Conservation (phyloP, 441 rosid genomes). For the Pelargonium fulgidum region DNA sequence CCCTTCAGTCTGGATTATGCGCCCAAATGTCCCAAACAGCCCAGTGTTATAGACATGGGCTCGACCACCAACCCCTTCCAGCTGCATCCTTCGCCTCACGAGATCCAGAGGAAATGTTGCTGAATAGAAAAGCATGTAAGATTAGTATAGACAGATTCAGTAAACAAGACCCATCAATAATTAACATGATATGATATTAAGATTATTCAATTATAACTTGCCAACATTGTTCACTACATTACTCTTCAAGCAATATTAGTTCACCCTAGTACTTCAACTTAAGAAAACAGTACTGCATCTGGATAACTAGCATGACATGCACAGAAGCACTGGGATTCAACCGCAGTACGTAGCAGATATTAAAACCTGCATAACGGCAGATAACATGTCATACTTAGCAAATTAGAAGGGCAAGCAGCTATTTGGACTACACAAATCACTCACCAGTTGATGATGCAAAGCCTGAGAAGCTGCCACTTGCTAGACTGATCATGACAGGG, state of each 20-base stretch:
- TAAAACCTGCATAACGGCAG: too few species aligned
- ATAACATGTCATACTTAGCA: too few species aligned
- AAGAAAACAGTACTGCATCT: too few species aligned
- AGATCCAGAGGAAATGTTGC: slow-evolving; percentile 93
- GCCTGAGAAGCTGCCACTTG: slow-evolving; percentile 92
- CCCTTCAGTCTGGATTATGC: slow-evolving; percentile 68
- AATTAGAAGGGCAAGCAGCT: too few species aligned
- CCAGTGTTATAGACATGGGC: slow-evolving; percentile 70
- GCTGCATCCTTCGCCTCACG: slow-evolving; percentile 89
- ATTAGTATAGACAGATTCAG: too few species aligned
- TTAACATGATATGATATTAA: too few species aligned
- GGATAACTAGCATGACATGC: neutral
- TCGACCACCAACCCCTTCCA: slow-evolving; percentile 88
- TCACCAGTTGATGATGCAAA: slow-evolving; percentile 88
- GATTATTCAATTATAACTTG: too few species aligned
- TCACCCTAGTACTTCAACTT: too few species aligned
- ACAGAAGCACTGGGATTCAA: too few species aligned
- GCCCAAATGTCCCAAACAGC: slow-evolving; percentile 60
- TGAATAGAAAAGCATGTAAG: slow-evolving; percentile 21
- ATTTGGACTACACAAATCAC: slow-evolving; percentile 13
- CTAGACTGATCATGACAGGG: slow-evolving; percentile 52
- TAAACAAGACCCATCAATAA: neutral
- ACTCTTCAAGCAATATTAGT: too few species aligned
- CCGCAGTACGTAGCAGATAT: too few species aligned
- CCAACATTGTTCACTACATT: too few species aligned